These are phyloP conservation scores for Stereum hirsutum DNA, from an alignment of 1,284 basidiomycete genomes.

Conservation along the genomic window DNA sequence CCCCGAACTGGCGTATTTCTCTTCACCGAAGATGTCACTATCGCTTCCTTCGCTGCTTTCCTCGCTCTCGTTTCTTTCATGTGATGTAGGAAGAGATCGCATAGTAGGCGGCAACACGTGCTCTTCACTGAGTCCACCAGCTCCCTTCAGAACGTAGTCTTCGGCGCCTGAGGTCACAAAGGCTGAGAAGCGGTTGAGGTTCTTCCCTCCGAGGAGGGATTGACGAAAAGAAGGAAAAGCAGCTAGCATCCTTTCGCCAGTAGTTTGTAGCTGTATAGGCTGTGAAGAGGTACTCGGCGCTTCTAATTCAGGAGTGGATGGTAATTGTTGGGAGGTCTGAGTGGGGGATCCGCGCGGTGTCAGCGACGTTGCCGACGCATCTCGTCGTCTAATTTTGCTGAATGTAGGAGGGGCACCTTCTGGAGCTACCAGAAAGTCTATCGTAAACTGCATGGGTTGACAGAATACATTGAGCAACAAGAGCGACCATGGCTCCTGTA, in stretches of 20 bases:
- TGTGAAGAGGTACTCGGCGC: too few relatives aligned
- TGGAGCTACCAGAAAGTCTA: slow-evolving; percentile 46
- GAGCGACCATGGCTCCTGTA: background rate
- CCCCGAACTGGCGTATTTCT: background rate
- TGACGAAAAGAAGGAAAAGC: slow-evolving; percentile 59
- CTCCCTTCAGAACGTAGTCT: slow-evolving; percentile 65
- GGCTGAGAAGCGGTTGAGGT: slow-evolving; percentile 72
- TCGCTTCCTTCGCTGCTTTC: slow-evolving; percentile 25
- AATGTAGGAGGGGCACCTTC: slow-evolving; percentile 20
- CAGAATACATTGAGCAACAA: background rate
- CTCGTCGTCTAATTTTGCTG: slow-evolving; percentile 25
- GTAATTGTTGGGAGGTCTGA: slow-evolving; percentile 9
- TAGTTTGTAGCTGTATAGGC: slow-evolving; percentile 61
- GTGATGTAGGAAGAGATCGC: slow-evolving; percentile 12
- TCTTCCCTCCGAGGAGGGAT: slow-evolving; percentile 66
- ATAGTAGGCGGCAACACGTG: slow-evolving; percentile 11
- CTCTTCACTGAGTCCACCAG: background rate
- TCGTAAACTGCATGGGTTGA: slow-evolving; percentile 39
- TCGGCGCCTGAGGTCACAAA: slow-evolving; percentile 84
- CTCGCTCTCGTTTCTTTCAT: slow-evolving; percentile 23
- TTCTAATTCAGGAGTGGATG: slow-evolving; percentile 13
- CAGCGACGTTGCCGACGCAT: slow-evolving; percentile 35
- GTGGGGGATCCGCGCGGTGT: slow-evolving; percentile 45
- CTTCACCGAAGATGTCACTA: too few relatives aligned
- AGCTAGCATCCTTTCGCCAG: slow-evolving; percentile 49